Conservation (phyloP, 2,329 filamentous ascomycete genomes). For the Leptodontidium sp. region DNA sequence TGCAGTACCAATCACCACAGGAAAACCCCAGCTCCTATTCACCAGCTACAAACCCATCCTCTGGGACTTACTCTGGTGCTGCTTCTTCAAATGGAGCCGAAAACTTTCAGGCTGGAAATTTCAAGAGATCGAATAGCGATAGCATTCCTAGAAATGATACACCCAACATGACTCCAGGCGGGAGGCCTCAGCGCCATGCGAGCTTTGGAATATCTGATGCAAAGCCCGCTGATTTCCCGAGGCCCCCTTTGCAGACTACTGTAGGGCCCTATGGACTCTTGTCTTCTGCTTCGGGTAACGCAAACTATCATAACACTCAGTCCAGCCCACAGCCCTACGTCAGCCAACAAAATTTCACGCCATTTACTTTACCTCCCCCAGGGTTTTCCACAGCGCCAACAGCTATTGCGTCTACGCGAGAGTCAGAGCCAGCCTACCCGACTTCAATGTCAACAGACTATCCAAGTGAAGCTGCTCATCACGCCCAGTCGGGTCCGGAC, state of each 20-base stretch:
- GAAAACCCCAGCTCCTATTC: slow-evolving; percentile 44
- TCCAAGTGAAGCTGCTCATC: slow-evolving; percentile 46
- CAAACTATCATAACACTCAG: slow-evolving; percentile 54
- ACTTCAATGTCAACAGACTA: slow-evolving; percentile 45
- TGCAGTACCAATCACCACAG: slow-evolving; percentile 46
- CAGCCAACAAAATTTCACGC: slow-evolving; percentile 66
- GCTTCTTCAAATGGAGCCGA: slow-evolving; percentile 41
- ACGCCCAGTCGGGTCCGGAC: slow-evolving; percentile 52
- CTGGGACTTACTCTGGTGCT: slow-evolving; percentile 42
- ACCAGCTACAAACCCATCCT: slow-evolving; percentile 41
- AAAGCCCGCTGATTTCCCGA: slow-evolving; percentile 50
- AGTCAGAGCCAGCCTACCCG: slow-evolving; percentile 42
- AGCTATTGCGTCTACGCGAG: slow-evolving; percentile 39
- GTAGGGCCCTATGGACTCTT: slow-evolving; percentile 60
- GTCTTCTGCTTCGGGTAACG: slow-evolving; percentile 60
- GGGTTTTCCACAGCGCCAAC: slow-evolving; percentile 58
- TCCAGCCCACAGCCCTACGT: slow-evolving; percentile 60
- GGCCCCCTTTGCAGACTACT: slow-evolving; percentile 57
- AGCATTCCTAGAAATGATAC: slow-evolving; percentile 39
- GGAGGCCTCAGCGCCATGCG: slow-evolving; percentile 40
- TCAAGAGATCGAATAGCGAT: slow-evolving; percentile 46
- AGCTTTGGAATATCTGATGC: slow-evolving; percentile 45
- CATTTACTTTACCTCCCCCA: slow-evolving; percentile 69
- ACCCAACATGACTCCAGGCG: slow-evolving; percentile 30
- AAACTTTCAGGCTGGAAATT: slow-evolving; percentile 35